Evolutionary conservation across 1,139 yeast genomes (phyloP).

Genomic region (Candida sanyaensis): DNA sequence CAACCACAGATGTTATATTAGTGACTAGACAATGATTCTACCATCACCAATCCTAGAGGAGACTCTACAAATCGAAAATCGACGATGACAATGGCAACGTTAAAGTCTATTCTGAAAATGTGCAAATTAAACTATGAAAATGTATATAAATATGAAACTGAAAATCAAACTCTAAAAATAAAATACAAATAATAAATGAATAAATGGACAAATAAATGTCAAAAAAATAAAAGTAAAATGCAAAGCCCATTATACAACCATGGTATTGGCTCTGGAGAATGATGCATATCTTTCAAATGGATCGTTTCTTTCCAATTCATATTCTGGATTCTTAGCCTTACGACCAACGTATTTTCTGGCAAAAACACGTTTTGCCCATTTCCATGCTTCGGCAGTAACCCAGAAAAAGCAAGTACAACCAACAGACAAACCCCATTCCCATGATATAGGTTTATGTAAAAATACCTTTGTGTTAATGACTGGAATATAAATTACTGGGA

Average conservation of each 20-base stretch:
- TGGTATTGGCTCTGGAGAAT: constrained; percentile 52
- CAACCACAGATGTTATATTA: no score
- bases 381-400: constrained; percentile 72
- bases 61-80: no score
- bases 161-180: not conserved
- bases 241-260: constrained; percentile 17
- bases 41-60: no score
- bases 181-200: no score
- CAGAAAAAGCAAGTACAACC: constrained; percentile 55
- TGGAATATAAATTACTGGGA: constrained; percentile 87
- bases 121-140: not conserved
- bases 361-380: constrained; percentile 65
- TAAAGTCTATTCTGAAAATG: not conserved
- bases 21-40: no score
- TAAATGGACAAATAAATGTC: no score
- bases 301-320: constrained; percentile 56
- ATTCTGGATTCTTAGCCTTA: constrained; percentile 62
- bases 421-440: constrained; percentile 90
- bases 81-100: no score
- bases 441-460: no score
- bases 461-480: constrained; percentile 81
- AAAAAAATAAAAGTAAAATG: not conserved
- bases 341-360: no score
- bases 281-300: constrained; percentile 58
- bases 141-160: not conserved